phyloP scores from a whole-genome alignment of 306 rosid species.

The Vigna trinervia region DNA sequence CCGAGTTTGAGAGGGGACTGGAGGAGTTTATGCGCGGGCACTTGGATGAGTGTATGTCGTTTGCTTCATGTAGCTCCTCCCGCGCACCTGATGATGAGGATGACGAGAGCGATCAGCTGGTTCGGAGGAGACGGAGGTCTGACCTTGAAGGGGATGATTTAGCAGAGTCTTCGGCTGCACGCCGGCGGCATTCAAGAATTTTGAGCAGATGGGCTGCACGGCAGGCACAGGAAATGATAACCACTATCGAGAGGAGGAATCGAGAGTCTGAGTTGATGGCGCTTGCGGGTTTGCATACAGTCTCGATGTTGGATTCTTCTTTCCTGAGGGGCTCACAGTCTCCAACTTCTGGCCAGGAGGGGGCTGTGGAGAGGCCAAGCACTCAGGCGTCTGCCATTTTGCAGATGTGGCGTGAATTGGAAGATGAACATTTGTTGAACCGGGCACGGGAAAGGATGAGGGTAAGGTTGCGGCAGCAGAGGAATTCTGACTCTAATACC shows the following conservation, averaged over 20 bases:
- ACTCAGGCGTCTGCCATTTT: slow-evolving; percentile 90
- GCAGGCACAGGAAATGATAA: slow-evolving; percentile 99
- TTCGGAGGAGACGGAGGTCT: slow-evolving; percentile 90
- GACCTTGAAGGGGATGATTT: slow-evolving; percentile 95
- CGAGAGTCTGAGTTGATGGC: slow-evolving; percentile 98
- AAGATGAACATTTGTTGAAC: slow-evolving; percentile 88
- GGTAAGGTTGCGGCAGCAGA: slow-evolving; percentile 83
- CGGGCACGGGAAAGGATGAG: slow-evolving; percentile 93
- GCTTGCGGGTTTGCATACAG: slow-evolving; percentile 93
- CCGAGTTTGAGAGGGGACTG: slow-evolving; percentile 83
- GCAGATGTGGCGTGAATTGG: slow-evolving; percentile 99
- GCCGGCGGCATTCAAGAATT: slow-evolving; percentile 85
- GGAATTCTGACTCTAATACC: slow-evolving; percentile 74
- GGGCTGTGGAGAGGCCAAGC: slow-evolving; percentile 88
- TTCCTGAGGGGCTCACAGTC: slow-evolving; percentile 93
- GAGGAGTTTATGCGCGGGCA: slow-evolving; percentile 96
- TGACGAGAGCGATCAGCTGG: slow-evolving; percentile 88
- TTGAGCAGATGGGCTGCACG: slow-evolving; percentile 97
- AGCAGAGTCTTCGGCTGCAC: slow-evolving; percentile 91
- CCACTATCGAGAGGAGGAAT: slow-evolving; percentile 96
- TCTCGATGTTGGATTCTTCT: slow-evolving; percentile 94
- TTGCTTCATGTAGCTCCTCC: slow-evolving; percentile 92
- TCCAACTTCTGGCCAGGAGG: slow-evolving; percentile 87
- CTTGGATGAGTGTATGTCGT: slow-evolving; percentile 95
- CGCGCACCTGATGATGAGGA: slow-evolving; percentile 80